A percentile compares a stretch with the other conserved stretches of the same genome.
Conservation (phyloP, 116 monocot species). For the Dioscorea cayenensis region DNA sequence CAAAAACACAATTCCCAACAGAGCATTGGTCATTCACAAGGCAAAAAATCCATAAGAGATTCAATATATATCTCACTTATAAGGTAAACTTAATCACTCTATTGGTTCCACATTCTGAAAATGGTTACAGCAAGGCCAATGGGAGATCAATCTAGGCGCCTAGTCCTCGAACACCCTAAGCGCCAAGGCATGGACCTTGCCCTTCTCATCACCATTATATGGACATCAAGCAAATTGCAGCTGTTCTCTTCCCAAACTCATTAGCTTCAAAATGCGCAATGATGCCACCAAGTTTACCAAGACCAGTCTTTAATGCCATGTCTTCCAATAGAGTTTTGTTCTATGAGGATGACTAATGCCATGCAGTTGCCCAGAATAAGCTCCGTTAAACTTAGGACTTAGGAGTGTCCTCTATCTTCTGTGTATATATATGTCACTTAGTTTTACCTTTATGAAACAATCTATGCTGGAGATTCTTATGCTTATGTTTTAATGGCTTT, state of each 20-base stretch:
- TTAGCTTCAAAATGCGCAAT: conserved; percentile 20
- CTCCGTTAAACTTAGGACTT: background rate
- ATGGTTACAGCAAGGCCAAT: conserved; percentile 30
- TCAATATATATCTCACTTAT: too few species aligned
- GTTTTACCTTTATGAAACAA: too few species aligned
- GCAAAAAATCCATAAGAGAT: conserved; percentile 9
- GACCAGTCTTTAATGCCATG: conserved; percentile 48
- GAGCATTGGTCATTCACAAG: conserved; percentile 83
- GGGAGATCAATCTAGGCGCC: conserved; percentile 15
- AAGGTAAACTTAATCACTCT: too few species aligned
- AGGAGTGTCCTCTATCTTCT: background rate
- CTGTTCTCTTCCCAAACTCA: conserved; percentile 64
- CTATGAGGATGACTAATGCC: conserved; percentile 85
- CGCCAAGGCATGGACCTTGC: conserved; percentile 60
- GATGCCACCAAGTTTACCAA: too few species aligned
- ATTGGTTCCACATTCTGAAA: background rate
- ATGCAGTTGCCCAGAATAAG: conserved; percentile 70
- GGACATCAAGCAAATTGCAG: conserved; percentile 63
- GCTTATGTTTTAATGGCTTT: too few species aligned
- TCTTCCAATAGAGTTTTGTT: conserved; percentile 59
- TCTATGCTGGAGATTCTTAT: too few species aligned
- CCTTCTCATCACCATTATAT: conserved; percentile 28
- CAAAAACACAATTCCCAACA: conserved; percentile 55
- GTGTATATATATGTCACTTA: background rate
- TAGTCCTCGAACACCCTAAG: conserved; percentile 67